Evolutionary conservation across 208 protist genomes (phyloP), one percentile per base, ranked within the genome.

Genomic region (Trypanosoma rangeli): DNA sequence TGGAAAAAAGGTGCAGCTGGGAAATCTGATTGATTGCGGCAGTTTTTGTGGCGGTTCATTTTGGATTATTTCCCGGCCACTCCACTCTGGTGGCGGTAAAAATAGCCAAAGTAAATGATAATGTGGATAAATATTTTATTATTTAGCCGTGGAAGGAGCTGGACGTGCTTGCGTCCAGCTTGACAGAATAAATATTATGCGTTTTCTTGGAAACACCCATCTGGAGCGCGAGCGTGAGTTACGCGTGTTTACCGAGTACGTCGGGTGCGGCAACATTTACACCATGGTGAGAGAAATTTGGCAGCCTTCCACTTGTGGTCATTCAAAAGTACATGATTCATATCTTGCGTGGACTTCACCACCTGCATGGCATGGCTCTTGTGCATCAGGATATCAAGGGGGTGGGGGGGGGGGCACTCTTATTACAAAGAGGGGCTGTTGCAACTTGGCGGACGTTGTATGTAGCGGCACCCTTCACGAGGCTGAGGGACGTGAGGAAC

Each of bases 351-450:
- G 90, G 86, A 1, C 74, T 96, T 53, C 48, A 70, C 48, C 79
- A 96, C 79, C 70, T 96, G 33, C 90, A 96, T 59, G 37, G 74
- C 48, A 80, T 85, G 62, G 66, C 64, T 22, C 91, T 96, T 71
- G 82, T 93, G 13, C 90, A 96, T 55, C 80, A 78, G 52, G 90
- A 96, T 60, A 79, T 96, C 50, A 96, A 96, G 68, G 80, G 80
- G 0, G 87, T n/a, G n/a, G n/a, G n/a, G n/a, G n/a, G n/a, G n/a
- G 85, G 44, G 94, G 94, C 67, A 85, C 94, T 22, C 74, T 96
- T 9, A 70, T 96, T 12, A 94, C 80, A 31, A 88, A 92, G 54
- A 82, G 83, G 22, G 83, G 87, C 9, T 58, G 70, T 5, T 80
- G 90, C 29, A 94, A 93, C 61, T 61, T 96, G 52, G 78, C 82